phyloP scores from a whole-genome alignment of 306 rosid species.

The Amphicarpaea edgeworthii region DNA sequence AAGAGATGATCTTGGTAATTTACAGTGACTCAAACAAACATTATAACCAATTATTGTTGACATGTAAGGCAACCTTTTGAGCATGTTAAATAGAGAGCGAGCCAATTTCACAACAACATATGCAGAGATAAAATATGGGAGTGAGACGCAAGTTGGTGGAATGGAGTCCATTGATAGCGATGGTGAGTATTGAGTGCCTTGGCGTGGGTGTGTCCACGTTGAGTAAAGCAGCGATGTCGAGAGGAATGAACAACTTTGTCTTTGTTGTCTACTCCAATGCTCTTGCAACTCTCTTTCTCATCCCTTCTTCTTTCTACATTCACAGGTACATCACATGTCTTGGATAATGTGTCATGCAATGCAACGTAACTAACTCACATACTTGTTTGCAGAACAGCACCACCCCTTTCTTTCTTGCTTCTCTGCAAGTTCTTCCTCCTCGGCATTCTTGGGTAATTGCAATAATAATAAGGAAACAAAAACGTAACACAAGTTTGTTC shows the following conservation, averaged over 20 bases:
- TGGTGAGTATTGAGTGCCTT: slow-evolving; percentile 54
- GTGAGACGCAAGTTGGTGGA: slow-evolving; percentile 22
- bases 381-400: slow-evolving; percentile 35
- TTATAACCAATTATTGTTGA: no score
- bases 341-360: no score
- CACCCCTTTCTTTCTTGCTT: slow-evolving; percentile 51
- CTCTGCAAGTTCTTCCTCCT: slow-evolving; percentile 59
- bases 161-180: slow-evolving; percentile 45
- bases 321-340: no score
- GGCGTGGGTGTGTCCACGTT: slow-evolving; percentile 54
- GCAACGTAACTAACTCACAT: background rate
- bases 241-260: slow-evolving; percentile 59
- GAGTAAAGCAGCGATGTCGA: slow-evolving; percentile 57
- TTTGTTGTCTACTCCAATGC: slow-evolving; percentile 63
- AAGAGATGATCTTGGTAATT: no score
- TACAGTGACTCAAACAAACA: no score
- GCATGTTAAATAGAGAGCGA: background rate
- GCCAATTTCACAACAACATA: background rate
- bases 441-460: slow-evolving; percentile 49
- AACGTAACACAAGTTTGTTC: slow-evolving; percentile 8
- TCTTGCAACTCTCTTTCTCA: slow-evolving; percentile 54
- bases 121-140: slow-evolving; percentile 1
- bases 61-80: no score
- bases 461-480: background rate
- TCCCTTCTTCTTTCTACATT: slow-evolving; percentile 53